Conservation (phyloP, 169 alveolate genomes). For the Eimeria maxima region DNA sequence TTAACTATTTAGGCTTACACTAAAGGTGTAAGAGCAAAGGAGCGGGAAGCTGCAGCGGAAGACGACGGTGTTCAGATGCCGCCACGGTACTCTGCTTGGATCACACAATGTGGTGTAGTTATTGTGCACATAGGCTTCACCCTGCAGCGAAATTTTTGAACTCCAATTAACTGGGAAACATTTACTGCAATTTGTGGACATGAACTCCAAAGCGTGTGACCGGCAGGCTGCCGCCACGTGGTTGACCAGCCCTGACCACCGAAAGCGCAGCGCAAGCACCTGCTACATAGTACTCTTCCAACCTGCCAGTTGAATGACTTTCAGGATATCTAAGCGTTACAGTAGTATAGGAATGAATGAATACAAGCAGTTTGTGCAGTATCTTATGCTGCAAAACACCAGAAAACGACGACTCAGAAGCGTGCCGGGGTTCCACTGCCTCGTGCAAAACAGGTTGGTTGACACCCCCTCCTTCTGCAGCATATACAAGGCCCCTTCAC, state of each 20-base stretch:
- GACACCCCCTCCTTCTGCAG: neutral
- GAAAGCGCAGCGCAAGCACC: neutral
- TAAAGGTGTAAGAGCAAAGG: neutral
- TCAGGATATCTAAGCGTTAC: neutral
- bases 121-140: neutral
- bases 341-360: neutral
- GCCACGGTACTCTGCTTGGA: neutral
- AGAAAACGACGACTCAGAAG: neutral
- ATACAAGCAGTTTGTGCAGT: neutral
- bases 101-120: neutral
- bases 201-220: neutral
- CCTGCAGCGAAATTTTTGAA: neutral
- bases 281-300: neutral
- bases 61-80: neutral
- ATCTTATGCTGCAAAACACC: no score
- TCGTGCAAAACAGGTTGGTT: neutral
- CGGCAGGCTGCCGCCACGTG: neutral
- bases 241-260: neutral
- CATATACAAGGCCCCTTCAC: no score
- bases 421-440: neutral
- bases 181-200: neutral
- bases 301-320: neutral
- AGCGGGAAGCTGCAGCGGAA: neutral
- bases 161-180: neutral
- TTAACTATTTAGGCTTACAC: neutral